Conservation (phyloP, 2,329 filamentous ascomycete species). For the Xylariaceae sp. region DNA sequence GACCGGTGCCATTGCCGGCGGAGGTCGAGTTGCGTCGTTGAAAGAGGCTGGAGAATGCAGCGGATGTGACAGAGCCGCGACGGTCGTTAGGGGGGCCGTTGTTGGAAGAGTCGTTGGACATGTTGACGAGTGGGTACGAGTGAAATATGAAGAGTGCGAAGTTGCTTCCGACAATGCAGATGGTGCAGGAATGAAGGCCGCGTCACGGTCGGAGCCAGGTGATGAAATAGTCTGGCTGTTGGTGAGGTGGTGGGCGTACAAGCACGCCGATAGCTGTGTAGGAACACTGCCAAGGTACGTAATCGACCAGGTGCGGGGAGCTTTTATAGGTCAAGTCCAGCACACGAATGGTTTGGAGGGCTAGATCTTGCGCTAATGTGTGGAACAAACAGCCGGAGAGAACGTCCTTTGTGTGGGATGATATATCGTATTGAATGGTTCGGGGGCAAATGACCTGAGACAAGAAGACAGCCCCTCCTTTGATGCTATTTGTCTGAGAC, state of each 20-base stretch:
- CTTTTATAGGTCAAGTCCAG: slow-evolving; percentile 1
- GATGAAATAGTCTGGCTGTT: not conserved
- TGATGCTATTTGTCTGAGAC: not conserved
- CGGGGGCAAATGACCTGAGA: slow-evolving; percentile 9
- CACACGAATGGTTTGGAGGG: not conserved
- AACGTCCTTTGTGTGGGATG: slow-evolving; percentile 19
- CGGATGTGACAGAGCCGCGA: slow-evolving; percentile 56
- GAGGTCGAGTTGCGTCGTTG: slow-evolving; percentile 53
- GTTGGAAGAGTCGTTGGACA: slow-evolving; percentile 32
- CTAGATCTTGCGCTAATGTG: not conserved
- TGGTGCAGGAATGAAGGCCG: too few relatives aligned
- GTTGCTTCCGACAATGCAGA: not conserved
- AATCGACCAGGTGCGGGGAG: not conserved
- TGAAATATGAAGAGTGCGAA: slow-evolving; percentile 1
- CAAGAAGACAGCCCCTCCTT: not conserved
- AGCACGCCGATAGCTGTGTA: slow-evolving; percentile 10
- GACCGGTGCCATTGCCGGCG: slow-evolving; percentile 30
- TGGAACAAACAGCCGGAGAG: slow-evolving; percentile 14
- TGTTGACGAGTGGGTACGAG: slow-evolving; percentile 14
- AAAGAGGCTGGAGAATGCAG: slow-evolving; percentile 58
- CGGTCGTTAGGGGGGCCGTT: slow-evolving; percentile 36
- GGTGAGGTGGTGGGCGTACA: not conserved
- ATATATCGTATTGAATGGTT: slow-evolving; percentile 16
- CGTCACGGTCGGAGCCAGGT: too few relatives aligned
- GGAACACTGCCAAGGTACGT: slow-evolving; percentile 8